phyloP scores from a whole-genome alignment of 1,284 basidiomycete species.

The Ceratobasidium sp. region DNA sequence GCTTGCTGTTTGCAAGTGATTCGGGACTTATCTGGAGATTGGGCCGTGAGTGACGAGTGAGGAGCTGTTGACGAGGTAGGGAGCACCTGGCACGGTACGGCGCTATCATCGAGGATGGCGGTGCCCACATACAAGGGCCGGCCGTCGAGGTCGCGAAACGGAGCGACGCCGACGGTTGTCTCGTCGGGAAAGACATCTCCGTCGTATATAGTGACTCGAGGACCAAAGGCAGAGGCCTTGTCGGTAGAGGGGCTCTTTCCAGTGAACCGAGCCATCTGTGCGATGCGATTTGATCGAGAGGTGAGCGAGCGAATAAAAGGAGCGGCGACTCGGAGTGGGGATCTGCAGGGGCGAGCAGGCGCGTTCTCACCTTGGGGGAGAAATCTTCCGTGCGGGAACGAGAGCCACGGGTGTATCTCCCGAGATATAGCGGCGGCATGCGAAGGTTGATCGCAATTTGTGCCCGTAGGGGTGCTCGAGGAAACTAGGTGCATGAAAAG shows the following conservation, averaged over 20 bases:
- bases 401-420: conserved; percentile 16
- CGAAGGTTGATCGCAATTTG: conserved; percentile 45
- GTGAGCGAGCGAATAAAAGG: conserved; percentile 21
- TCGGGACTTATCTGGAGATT: conserved; percentile 26
- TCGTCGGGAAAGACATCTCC: conserved; percentile 31
- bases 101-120: conserved; percentile 21
- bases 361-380: conserved; percentile 43
- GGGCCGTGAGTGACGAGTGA: neutral
- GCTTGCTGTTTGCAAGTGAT: conserved; percentile 14
- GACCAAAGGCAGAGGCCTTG: conserved; percentile 28
- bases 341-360: conserved; percentile 33
- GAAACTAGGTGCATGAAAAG: conserved; percentile 28
- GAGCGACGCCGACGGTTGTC: conserved; percentile 32
- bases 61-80: neutral
- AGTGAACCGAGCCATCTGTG: conserved; percentile 39
- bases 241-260: conserved; percentile 23
- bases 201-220: conserved; percentile 7
- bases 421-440: conserved; percentile 42
- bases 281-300: conserved; percentile 30
- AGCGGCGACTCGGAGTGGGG: conserved; percentile 11
- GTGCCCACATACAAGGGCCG: conserved; percentile 34
- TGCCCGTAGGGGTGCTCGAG: conserved; percentile 40
- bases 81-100: conserved; percentile 33
- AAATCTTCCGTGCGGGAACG: conserved; percentile 37
- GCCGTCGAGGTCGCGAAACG: conserved; percentile 27